Conservation (phyloP, 805 yeast species). For the Zygoascus tannicola region DNA sequence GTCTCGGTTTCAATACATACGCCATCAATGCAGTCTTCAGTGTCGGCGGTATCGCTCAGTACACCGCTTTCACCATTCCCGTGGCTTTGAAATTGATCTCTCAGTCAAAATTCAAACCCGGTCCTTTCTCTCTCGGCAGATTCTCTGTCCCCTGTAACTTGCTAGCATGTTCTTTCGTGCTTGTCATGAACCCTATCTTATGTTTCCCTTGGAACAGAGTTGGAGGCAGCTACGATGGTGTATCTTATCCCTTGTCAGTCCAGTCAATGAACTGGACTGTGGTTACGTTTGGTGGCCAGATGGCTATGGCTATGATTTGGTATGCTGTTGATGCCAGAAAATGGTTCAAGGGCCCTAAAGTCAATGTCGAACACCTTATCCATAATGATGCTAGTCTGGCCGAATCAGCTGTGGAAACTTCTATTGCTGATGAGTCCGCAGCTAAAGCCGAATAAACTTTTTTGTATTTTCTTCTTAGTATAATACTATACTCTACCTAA, state of each 20-base stretch:
- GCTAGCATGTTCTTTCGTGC: slow-evolving; percentile 34
- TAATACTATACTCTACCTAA: too few relatives aligned
- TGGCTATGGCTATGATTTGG: slow-evolving; percentile 41
- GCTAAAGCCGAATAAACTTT: too few relatives aligned
- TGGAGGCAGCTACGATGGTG: slow-evolving; percentile 12
- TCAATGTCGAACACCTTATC: slow-evolving; percentile 32
- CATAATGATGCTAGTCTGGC: not conserved
- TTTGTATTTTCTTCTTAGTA: too few relatives aligned
- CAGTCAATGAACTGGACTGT: slow-evolving; percentile 53
- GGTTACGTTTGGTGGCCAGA: slow-evolving; percentile 49
- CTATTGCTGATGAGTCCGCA: too few relatives aligned
- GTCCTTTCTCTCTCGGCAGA: slow-evolving; percentile 58
- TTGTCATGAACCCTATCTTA: slow-evolving; percentile 48
- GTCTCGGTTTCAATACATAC: slow-evolving; percentile 49
- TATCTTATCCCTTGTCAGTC: slow-evolving; percentile 19
- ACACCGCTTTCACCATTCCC: slow-evolving; percentile 55
- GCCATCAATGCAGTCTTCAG: slow-evolving; percentile 63
- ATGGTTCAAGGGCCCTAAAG: slow-evolving; percentile 52
- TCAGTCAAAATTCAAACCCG: slow-evolving; percentile 43
- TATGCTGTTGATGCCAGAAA: slow-evolving; percentile 44
- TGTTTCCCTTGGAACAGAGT: slow-evolving; percentile 45
- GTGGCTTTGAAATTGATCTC: slow-evolving; percentile 48
- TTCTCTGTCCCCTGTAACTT: slow-evolving; percentile 40
- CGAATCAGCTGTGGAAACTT: too few relatives aligned
- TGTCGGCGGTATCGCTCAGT: slow-evolving; percentile 60